These are phyloP conservation scores for Asterophora lycoperdoides DNA, from an alignment of 768 basidiomycete species.

Conservation along the genomic window DNA sequence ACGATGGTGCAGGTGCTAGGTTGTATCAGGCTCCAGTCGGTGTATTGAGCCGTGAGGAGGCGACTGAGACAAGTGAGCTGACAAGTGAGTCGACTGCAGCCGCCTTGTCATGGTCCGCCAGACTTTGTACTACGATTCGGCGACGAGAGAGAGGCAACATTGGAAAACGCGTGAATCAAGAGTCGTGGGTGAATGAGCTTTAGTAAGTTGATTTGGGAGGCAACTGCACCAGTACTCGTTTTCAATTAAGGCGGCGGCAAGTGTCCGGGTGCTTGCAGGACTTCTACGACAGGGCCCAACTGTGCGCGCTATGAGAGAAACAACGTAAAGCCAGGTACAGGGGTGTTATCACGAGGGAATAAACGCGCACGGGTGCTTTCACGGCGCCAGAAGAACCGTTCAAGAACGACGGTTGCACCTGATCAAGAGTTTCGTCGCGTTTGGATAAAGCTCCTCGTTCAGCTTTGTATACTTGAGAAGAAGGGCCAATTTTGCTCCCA, in stretches of 20 bases:
- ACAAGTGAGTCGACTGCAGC: conserved; percentile 32
- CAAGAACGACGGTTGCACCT: conserved; percentile 32
- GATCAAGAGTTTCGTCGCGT: conserved; percentile 38
- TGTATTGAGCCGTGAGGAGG: conserved; percentile 24
- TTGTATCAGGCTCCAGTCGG: conserved; percentile 7
- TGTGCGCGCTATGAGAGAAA: conserved; percentile 21
- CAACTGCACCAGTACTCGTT: neutral
- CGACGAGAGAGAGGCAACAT: conserved; percentile 25
- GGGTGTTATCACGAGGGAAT: neutral
- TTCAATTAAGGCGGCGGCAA: conserved; percentile 19
- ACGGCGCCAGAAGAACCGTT: conserved; percentile 34
- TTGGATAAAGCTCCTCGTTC: conserved; percentile 40
- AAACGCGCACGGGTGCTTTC: conserved; percentile 28
- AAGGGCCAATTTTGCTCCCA: conserved; percentile 44
- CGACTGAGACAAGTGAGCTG: conserved; percentile 33
- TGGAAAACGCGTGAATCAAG: conserved; percentile 45
- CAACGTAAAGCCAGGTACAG: neutral
- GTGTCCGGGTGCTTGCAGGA: conserved; percentile 33
- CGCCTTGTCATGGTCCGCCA: conserved; percentile 28
- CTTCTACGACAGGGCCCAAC: conserved; percentile 33
- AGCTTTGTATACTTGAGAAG: conserved; percentile 41
- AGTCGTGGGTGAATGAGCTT: conserved; percentile 26
- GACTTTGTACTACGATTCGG: neutral
- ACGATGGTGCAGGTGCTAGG: conserved; percentile 30
- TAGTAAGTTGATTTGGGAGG: neutral